Evolutionary conservation across 2,329 filamentous ascomycete genomes (phyloP).

Genomic region (Teratosphaeria nubilosa): DNA sequence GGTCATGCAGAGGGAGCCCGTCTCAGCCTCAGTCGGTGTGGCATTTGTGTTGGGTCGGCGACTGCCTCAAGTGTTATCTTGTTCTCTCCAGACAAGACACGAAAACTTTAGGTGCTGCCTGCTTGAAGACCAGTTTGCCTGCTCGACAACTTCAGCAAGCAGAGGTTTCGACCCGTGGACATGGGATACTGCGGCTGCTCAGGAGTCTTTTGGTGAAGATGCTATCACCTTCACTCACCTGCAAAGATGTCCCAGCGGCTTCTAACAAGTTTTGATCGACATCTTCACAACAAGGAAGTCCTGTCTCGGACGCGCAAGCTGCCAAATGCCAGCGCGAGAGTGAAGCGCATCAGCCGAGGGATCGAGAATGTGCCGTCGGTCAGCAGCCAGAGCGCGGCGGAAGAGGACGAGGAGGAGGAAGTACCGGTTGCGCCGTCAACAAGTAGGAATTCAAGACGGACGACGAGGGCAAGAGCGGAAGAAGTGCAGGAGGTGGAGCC

Average conservation of each 20-base stretch:
- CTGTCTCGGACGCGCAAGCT: constrained; percentile 69
- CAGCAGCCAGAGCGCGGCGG: constrained; percentile 44
- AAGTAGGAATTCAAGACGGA: constrained; percentile 18
- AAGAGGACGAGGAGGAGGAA: constrained; percentile 37
- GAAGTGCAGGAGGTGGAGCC: constrained; percentile 24
- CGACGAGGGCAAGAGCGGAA: constrained; percentile 28
- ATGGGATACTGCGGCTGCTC: constrained; percentile 61
- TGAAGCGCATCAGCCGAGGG: constrained; percentile 77
- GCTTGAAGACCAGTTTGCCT: no score
- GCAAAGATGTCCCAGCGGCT: constrained; percentile 20
- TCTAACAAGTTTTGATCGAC: constrained; percentile 72
- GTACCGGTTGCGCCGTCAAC: constrained; percentile 33
- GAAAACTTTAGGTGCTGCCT: no score
- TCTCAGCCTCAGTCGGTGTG: constrained; percentile 29
- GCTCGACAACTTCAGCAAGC: no score
- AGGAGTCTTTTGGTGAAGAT: constrained; percentile 52
- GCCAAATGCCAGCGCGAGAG: constrained; percentile 61
- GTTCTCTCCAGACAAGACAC: no score
- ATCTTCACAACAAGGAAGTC: constrained; percentile 73
- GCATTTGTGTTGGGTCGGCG: not conserved
- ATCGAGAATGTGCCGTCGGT: constrained; percentile 56
- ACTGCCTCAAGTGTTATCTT: no score
- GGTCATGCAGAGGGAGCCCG: constrained; percentile 75
- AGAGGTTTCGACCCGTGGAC: constrained; percentile 74
- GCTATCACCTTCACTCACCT: constrained; percentile 11